Evolutionary conservation across 2,329 filamentous ascomycete genomes (phyloP), one percentile per base, ranked within the genome.

Genomic region (Biscogniauxia marginata): DNA sequence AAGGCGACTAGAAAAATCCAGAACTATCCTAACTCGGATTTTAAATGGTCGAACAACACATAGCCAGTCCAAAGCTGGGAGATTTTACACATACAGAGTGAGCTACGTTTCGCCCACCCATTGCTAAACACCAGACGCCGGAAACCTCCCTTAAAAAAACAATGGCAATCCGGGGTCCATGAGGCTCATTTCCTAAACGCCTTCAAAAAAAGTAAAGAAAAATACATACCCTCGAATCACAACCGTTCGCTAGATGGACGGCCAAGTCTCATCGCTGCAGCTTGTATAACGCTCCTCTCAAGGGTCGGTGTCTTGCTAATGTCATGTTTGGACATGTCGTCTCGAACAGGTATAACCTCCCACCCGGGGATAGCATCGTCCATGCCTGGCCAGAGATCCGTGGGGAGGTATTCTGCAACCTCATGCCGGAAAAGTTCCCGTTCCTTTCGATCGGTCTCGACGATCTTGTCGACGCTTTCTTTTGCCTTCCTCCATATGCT

Each of bases 371-470:
- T 83, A 22, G 78, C 81, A n/a, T 77, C 80, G 60, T 82, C 83
- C 71, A 95, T 83, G 1, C 88, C 89, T 0, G 86, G 87, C 91
- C 92, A 97, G 20, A 97, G 84, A 70, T 97, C 92, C 0, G 88
- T 87, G 0, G 95, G 95, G 9, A 99, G 74, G 69, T 86, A 96
- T 61, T 96, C 91, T 7, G 92, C 93, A 11, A 95, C 87, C 46
- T 96, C 89, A 23, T 87, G 80, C 30, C 89, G 83, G 71, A 99
- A 98, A 0, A 82, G 77, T 61, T 96, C 89, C 39, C 95, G 81
- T 60, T 91, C 86, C 44, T 79, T 79, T 54, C 84, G 77, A 71
- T 99, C 95, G 11, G 84, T 79, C 11, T 90, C 83, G 59, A 89
- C 85, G 8, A 98, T 77, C 68, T 84, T 86, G 57, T 93, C 86